Evolutionary conservation across 2,329 filamentous ascomycete genomes (phyloP).

Genomic region (Chaetomium sp.): DNA sequence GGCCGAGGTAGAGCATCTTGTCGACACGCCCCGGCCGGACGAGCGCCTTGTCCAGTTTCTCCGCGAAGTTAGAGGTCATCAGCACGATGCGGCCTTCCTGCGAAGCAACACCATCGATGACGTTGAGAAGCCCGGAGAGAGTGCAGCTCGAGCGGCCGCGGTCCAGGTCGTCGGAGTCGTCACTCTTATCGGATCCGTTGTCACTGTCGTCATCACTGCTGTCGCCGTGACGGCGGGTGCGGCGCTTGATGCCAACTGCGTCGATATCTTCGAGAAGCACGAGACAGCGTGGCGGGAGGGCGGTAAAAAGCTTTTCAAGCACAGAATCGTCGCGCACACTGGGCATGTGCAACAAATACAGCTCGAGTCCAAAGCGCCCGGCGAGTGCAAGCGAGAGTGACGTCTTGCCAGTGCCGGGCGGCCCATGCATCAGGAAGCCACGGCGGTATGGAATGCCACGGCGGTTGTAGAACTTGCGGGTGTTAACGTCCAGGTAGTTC

Average conservation of each 20-base stretch:
- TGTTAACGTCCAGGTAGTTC: constrained; percentile 54
- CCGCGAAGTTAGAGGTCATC: constrained; percentile 65
- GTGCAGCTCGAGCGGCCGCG: constrained; percentile 33
- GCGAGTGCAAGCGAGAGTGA: constrained; percentile 70
- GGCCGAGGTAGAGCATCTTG: constrained; percentile 51
- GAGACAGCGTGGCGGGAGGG: constrained; percentile 33
- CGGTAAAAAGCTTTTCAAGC: constrained; percentile 30
- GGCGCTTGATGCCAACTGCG: constrained; percentile 41
- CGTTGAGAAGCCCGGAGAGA: constrained; percentile 61
- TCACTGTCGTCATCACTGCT: constrained; percentile 7
- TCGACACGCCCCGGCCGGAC: constrained; percentile 63
- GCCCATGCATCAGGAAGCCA: constrained; percentile 66
- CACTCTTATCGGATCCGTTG: constrained; percentile 20
- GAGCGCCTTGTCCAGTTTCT: constrained; percentile 58
- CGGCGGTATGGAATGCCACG: constrained; percentile 68
- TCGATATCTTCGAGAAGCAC: constrained; percentile 53
- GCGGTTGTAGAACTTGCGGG: constrained; percentile 60
- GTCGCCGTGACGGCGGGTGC: not conserved
- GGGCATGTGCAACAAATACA: constrained; percentile 66
- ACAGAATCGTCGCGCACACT: constrained; percentile 25
- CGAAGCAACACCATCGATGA: constrained; percentile 63
- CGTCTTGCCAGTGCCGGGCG: constrained; percentile 68
- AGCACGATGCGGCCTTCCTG: constrained; percentile 65
- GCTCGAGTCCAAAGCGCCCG: constrained; percentile 63
- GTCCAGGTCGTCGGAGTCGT: constrained; percentile 11